Evolutionary conservation across 495 filamentous ascomycete genomes (phyloP).

Genomic region (Aspergillus leporis): DNA sequence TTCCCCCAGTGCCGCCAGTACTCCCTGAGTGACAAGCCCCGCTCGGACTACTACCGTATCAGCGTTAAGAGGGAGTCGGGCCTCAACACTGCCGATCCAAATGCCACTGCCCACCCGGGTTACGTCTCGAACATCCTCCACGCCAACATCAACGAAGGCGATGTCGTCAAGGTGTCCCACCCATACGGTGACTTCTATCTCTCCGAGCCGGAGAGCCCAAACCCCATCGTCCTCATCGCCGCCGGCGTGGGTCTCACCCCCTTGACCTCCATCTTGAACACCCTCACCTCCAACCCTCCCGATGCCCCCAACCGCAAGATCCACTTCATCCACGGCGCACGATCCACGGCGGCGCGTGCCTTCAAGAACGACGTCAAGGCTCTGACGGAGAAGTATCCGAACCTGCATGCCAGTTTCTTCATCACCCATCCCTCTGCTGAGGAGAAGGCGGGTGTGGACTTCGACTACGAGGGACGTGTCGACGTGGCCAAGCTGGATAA

Average conservation of each 20-base stretch:
- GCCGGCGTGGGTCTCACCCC: slow-evolving; percentile 72
- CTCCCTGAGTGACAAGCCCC: slow-evolving; percentile 64
- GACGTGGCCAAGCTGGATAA: slow-evolving; percentile 53
- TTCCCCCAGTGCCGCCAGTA: slow-evolving; percentile 70
- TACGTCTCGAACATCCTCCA: slow-evolving; percentile 72
- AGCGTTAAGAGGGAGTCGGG: slow-evolving; percentile 68
- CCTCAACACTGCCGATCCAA: slow-evolving; percentile 40
- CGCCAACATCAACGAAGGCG: slow-evolving; percentile 57
- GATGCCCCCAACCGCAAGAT: slow-evolving; percentile 42
- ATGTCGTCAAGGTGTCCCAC: slow-evolving; percentile 62
- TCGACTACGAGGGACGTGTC: slow-evolving; percentile 55
- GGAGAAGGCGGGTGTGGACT: slow-evolving; percentile 56
- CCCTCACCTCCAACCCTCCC: slow-evolving; percentile 38
- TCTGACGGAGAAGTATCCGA: slow-evolving; percentile 40
- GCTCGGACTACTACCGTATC: slow-evolving; percentile 63
- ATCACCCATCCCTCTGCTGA: slow-evolving; percentile 33
- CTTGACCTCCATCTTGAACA: slow-evolving; percentile 67
- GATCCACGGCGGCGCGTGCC: slow-evolving; percentile 40
- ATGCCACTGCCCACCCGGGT: slow-evolving; percentile 53
- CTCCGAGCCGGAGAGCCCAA: slow-evolving; percentile 31
- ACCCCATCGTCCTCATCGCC: slow-evolving; percentile 65
- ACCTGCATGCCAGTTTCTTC: slow-evolving; percentile 43
- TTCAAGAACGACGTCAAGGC: slow-evolving; percentile 49
- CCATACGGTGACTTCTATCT: slow-evolving; percentile 72
- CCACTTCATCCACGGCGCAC: slow-evolving; percentile 63